These are phyloP conservation scores for Paracamarosporium sp. DNA, from an alignment of 2,329 filamentous ascomycete genomes.

Conservation along the genomic window DNA sequence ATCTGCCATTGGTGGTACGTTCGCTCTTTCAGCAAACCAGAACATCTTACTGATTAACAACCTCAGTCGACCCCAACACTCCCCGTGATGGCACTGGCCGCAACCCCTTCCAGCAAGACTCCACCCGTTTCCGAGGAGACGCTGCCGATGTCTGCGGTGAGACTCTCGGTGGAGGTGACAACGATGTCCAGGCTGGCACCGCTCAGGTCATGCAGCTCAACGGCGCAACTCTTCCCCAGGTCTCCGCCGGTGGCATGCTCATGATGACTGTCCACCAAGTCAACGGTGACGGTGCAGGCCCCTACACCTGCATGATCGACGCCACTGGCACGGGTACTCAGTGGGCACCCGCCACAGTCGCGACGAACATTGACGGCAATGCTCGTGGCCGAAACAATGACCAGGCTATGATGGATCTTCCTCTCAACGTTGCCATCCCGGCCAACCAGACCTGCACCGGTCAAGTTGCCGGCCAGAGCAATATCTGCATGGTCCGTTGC, in stretches of 20 bases:
- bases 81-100: slow-evolving; percentile 68
- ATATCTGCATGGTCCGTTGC: slow-evolving; percentile 69
- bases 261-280: slow-evolving; percentile 72
- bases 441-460: slow-evolving; percentile 65
- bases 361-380: slow-evolving; percentile 59
- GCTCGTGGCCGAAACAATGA: slow-evolving; percentile 54
- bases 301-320: slow-evolving; percentile 71
- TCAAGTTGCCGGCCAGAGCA: slow-evolving; percentile 63
- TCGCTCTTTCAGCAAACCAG: background rate
- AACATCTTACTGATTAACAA: slow-evolving; percentile 6
- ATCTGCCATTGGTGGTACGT: slow-evolving; percentile 56
- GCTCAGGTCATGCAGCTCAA: slow-evolving; percentile 64
- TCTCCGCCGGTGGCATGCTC: slow-evolving; percentile 63
- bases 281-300: slow-evolving; percentile 70
- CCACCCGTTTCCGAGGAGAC: slow-evolving; percentile 66
- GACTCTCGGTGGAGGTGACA: slow-evolving; percentile 63
- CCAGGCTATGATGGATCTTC: slow-evolving; percentile 43
- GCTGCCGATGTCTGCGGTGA: slow-evolving; percentile 63
- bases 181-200: slow-evolving; percentile 64
- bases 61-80: slow-evolving; percentile 58
- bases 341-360: slow-evolving; percentile 63
- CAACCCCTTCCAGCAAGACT: slow-evolving; percentile 69
- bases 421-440: slow-evolving; percentile 66
- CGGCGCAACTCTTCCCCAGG: slow-evolving; percentile 64
- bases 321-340: slow-evolving; percentile 62